Percentiles rank a stretch among this genome's conserved stretches.
phyloP scores from a whole-genome alignment of 2,329 filamentous ascomycete species.

The Aureobasidium melanogenum region DNA sequence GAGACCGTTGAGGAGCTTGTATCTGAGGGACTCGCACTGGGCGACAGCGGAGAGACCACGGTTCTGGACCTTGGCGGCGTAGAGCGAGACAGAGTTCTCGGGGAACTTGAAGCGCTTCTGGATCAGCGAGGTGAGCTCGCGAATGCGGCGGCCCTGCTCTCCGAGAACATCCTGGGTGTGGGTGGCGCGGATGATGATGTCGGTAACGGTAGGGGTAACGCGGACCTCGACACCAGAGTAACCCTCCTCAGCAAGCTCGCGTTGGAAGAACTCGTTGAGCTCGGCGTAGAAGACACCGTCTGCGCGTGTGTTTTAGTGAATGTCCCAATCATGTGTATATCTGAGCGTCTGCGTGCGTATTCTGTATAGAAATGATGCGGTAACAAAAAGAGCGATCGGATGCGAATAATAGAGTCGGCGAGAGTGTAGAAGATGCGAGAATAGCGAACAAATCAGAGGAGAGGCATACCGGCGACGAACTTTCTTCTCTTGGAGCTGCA shows the following conservation, averaged over 20 bases:
- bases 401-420: not conserved
- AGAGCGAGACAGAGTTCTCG: conserved; percentile 99
- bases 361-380: not conserved
- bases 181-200: conserved; percentile 99
- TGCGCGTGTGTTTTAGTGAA: conserved; percentile 19
- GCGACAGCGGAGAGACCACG: conserved; percentile 98
- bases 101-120: conserved; percentile 99
- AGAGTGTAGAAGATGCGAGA: not conserved
- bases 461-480: conserved; percentile 41
- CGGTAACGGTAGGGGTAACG: conserved; percentile 98
- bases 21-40: conserved; percentile 99
- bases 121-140: conserved; percentile 99
- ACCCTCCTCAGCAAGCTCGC: conserved; percentile 98
- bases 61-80: conserved; percentile 99
- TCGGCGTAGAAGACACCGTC: conserved; percentile 99
- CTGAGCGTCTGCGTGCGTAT: not conserved
- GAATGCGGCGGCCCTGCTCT: conserved; percentile 99
- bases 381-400: not conserved
- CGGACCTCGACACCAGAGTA: conserved; percentile 99
- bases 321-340: conserved; percentile 1
- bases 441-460: not conserved
- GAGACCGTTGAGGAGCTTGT: conserved; percentile 99
- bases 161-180: conserved; percentile 99
- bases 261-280: conserved; percentile 99
- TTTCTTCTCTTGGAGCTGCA: conserved; percentile 79